These are phyloP conservation scores for Asterionellopsis glacialis DNA, from an alignment of 108 stramenopile species.

Conservation along the genomic window DNA sequence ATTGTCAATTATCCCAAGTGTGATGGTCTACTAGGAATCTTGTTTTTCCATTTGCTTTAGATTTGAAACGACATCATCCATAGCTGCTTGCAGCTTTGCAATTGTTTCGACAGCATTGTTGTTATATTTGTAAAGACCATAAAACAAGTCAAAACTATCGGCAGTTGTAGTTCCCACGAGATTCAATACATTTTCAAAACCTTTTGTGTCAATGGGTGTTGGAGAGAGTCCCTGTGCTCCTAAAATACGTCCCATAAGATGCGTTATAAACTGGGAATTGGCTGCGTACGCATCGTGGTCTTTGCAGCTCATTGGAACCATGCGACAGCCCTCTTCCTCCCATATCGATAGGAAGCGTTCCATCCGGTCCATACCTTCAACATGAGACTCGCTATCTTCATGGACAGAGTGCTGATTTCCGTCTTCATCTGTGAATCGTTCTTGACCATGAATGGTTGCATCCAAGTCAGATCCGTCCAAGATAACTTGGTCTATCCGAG, in stretches of 20 bases:
- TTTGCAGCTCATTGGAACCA: conserved; percentile 95
- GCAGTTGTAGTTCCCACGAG: conserved; percentile 91
- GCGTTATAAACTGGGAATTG: conserved; percentile 98
- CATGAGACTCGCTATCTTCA: conserved; percentile 64
- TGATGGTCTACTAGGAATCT: conserved; percentile 12
- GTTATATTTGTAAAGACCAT: conserved; percentile 96
- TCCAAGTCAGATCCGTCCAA: conserved; percentile 13
- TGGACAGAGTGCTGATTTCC: conserved; percentile 40
- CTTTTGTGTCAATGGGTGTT: conserved; percentile 94
- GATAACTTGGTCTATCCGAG: conserved; percentile 62
- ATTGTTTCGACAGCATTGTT: conserved; percentile 62
- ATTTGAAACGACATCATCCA: conserved; percentile 60
- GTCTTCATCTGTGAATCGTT: conserved; percentile 10
- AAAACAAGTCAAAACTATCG: conserved; percentile 97
- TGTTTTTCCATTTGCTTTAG: conserved; percentile 47
- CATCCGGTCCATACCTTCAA: conserved; percentile 74
- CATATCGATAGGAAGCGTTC: conserved; percentile 95
- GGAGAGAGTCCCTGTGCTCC: conserved; percentile 76
- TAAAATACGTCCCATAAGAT: conserved; percentile 96
- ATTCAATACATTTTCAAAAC: conserved; percentile 91
- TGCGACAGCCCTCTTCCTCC: conserved; percentile 97
- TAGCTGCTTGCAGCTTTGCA: conserved; percentile 40
- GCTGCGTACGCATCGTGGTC: conserved; percentile 95
- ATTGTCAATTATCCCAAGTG: too few relatives aligned
- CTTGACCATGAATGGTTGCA: neutral